Evolutionary conservation across 257 asterid species (phyloP), one percentile per base, ranked within the genome.

Genomic region (Hygrophila difformis): DNA sequence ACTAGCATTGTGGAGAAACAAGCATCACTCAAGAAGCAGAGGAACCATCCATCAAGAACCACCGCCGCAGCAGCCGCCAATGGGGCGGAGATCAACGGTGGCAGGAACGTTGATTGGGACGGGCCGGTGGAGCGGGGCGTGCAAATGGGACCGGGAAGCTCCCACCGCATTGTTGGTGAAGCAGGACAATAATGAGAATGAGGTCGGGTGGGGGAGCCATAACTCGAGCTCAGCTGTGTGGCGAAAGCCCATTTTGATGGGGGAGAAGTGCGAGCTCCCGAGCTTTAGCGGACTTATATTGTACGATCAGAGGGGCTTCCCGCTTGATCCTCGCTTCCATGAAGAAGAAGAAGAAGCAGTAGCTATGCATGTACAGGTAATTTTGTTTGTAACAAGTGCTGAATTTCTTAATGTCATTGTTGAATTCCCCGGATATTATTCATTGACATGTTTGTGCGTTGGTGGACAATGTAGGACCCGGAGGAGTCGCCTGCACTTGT

Each of bases 191-290:
- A 61, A 18, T 39, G 67, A 44, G 11, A 3, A 11, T 21, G 66
- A 60, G 12, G 59, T 54, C 15, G 81, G 70, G 11, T 63, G 80
- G 75, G 63, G 55, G 11, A 84, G 94, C 55, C 82, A 75, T 53
- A 75, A 72, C 24, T 84, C 88, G 3, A 44, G 60, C 43, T 73
- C 93, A 23, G 82, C 78, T 5, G 87, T 84, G 59, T 84, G 95
- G 95, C 87, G 78, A 47, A 70, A 82, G 69, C 95, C 95, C 0
- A 84, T 84, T 49, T 65, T 84, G 0, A 84, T 84, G 95, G 95
- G 95, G 2, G 95, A 62, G n/a, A 85, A 81, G 66, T 85, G 95
- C 62, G 87, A 81, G 72, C 51, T 85, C 0, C 95, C 95, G 0
- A 76, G 92, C 55, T 85, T 78, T 17, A 85, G 95, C 69, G 94